Evolutionary conservation across 352 stramenopile species (phyloP).

Genomic region (Globisporangium takayamanum): DNA sequence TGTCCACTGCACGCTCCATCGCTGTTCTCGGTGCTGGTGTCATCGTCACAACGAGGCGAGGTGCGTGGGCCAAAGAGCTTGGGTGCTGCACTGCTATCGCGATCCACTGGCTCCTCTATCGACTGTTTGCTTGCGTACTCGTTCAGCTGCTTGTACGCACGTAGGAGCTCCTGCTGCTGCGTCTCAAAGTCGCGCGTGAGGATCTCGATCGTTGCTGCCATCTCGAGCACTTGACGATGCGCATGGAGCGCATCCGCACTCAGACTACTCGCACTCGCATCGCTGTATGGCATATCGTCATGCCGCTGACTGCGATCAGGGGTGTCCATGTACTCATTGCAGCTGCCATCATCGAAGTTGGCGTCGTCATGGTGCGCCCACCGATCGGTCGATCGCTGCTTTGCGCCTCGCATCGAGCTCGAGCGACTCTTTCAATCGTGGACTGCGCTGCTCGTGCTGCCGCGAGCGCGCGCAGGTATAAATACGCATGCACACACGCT

Average conservation of each 20-base stretch:
- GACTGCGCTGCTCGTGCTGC: background rate
- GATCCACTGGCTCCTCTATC: background rate
- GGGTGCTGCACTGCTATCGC: no score
- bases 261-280: constrained; percentile 1
- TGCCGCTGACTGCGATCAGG: background rate
- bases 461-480: background rate
- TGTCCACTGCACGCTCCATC: background rate
- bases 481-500: background rate
- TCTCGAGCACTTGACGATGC: constrained; percentile 57
- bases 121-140: constrained; percentile 17
- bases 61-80: no score
- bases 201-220: constrained; percentile 54
- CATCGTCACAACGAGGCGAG: background rate
- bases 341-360: no score
- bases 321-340: background rate
- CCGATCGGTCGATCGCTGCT: no score
- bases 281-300: background rate
- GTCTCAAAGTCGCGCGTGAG: constrained; percentile 53
- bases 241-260: constrained; percentile 30
- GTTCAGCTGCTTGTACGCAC: constrained; percentile 50
- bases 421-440: background rate
- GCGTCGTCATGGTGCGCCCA: no score
- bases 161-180: constrained; percentile 42
- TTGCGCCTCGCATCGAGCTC: no score
- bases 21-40: background rate